Percentiles rank a stretch among this genome's conserved stretches.
Evolutionary conservation across 768 basidiomycete genomes (phyloP).

Genomic region (Auriculariales sp.): DNA sequence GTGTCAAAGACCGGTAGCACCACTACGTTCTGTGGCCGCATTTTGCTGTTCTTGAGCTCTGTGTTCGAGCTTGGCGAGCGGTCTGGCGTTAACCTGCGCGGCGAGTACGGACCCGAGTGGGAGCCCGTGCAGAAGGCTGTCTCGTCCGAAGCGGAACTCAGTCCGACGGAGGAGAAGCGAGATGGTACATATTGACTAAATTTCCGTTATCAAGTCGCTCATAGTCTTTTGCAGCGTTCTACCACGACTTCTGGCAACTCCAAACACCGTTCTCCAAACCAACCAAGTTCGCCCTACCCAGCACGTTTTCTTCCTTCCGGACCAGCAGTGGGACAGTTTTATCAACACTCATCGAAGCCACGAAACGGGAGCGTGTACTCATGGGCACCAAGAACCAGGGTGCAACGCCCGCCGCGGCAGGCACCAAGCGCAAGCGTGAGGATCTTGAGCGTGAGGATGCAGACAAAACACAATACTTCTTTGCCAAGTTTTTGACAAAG

Average conservation of each 20-base stretch:
- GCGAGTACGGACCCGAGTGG: slow-evolving; percentile 74
- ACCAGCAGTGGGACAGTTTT: slow-evolving; percentile 58
- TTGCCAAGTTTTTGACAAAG: slow-evolving; percentile 85
- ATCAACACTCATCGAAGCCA: slow-evolving; percentile 71
- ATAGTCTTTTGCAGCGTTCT: slow-evolving; percentile 40
- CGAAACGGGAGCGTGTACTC: slow-evolving; percentile 75
- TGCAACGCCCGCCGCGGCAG: slow-evolving; percentile 12
- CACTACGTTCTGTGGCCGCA: slow-evolving; percentile 79
- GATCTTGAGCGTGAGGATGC: slow-evolving; percentile 31
- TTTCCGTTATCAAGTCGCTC: too few species aligned
- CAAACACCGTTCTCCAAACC: slow-evolving; percentile 79
- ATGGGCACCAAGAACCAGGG: slow-evolving; percentile 54
- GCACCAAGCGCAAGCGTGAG: slow-evolving; percentile 56
- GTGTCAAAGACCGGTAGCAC: slow-evolving; percentile 77
- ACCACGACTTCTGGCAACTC: slow-evolving; percentile 80
- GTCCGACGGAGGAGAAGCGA: slow-evolving; percentile 33
- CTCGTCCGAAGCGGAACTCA: slow-evolving; percentile 10
- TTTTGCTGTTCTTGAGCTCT: slow-evolving; percentile 71
- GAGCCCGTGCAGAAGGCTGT: slow-evolving; percentile 22
- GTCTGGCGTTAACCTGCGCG: slow-evolving; percentile 82
- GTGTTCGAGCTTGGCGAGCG: slow-evolving; percentile 81
- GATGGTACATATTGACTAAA: slow-evolving; percentile 44
- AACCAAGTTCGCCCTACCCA: slow-evolving; percentile 42
- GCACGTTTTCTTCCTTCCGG: slow-evolving; percentile 50
- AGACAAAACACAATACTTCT: slow-evolving; percentile 62